phyloP scores from a whole-genome alignment of 257 asterid genomes.

The Solanum gandarillasii region DNA sequence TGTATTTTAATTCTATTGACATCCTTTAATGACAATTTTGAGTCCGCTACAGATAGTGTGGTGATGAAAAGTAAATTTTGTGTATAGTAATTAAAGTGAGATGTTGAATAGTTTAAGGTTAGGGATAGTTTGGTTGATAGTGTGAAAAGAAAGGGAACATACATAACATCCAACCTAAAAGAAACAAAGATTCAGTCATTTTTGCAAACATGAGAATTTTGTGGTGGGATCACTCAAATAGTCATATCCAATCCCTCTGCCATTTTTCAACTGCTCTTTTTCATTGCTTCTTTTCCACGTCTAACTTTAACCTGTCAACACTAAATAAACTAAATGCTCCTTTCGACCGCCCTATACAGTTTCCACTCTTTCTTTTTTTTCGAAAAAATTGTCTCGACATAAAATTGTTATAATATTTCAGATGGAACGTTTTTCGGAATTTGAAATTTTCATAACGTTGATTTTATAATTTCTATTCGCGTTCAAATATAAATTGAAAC shows the following conservation, averaged over 20 bases:
- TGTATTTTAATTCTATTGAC: neutral
- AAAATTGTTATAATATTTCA: neutral
- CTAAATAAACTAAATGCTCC: neutral
- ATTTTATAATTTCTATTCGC: too few relatives aligned
- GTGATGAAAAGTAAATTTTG: neutral
- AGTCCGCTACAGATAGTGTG: neutral
- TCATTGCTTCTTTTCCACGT: constrained; percentile 32
- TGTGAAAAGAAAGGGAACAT: neutral
- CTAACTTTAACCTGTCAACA: constrained; percentile 5
- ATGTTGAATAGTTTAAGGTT: neutral
- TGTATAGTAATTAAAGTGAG: neutral
- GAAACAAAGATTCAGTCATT: neutral
- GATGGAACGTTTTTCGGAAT: too few relatives aligned
- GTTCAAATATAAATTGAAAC: neutral
- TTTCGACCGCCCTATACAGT: neutral
- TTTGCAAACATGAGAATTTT: neutral
- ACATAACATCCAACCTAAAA: neutral
- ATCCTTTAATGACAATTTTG: neutral
- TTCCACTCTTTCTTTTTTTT: neutral
- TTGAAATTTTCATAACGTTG: too few relatives aligned
- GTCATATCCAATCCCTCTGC: neutral
- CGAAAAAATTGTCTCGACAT: too few relatives aligned
- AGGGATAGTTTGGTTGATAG: neutral
- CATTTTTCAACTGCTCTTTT: neutral
- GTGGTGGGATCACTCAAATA: neutral